Base-by-base conservation (phyloP, 345 rosid genomes). In the Erucastrum elatum region DNA sequence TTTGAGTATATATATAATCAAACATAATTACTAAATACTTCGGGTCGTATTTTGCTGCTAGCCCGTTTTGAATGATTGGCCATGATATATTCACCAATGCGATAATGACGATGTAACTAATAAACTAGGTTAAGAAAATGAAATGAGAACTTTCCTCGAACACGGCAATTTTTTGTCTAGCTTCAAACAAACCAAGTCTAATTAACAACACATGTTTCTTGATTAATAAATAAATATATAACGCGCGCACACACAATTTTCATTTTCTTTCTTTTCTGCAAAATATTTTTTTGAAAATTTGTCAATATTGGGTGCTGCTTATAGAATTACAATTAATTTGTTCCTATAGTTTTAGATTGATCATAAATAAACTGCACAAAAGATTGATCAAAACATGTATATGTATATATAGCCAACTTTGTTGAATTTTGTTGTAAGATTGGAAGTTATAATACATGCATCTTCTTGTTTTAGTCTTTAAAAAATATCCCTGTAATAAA, bases 11-110 rank as follows among this genome's bases (percentile, higher is more conserved):
- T 51, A 13, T 31, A 27, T 68, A 33, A 53, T 77, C 46, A 55
- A 27, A 70, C 80, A 15, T 34, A 63, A n/a, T 13, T 11, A 7
- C 46, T 11, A 46, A 12, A 25, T 33, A 21, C 63, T 21, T 69
- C 12, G 3, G n/a, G 75, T 77, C 75, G 65, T 70, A 70, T 77
- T 11, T 70, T 25, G 25, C 80, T 26, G 80, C 65, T 51, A 62
- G 12, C 16, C 51, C 25, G 79, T 44, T 17, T 44, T 31, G 6
- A 41, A 67, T 58, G 73, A 59, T 31, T 76, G 33, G 13, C n/a
- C 21, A 51, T 25, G 4, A 33, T n/a, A 13, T 68, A 64, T 61
- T 60, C 51, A 8, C 74, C 4, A 2, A 2, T 44, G 68, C 1
- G 62, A 60, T 66, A 41, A 39, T 49, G 2, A 49, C 30, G 29